phyloP scores from a whole-genome alignment of 805 yeast genomes.

The Candida sonorensis region DNA sequence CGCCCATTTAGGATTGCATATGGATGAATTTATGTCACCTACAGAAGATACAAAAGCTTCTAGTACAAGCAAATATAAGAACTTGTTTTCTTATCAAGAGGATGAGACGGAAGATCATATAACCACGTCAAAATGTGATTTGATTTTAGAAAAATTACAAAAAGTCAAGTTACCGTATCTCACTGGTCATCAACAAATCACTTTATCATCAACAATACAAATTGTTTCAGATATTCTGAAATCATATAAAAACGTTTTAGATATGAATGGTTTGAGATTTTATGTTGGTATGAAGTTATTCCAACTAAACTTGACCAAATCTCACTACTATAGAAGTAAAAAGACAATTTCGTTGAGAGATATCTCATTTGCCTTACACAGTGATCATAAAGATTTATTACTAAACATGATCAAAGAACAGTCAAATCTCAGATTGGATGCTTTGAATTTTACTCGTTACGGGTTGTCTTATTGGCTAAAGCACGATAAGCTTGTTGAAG shows the following conservation, averaged over 20 bases:
- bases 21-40: conserved; percentile 6
- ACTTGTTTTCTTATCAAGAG: conserved; percentile 19
- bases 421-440: conserved; percentile 40
- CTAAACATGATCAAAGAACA: conserved; percentile 40
- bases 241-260: conserved; percentile 37
- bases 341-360: conserved; percentile 66
- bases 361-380: conserved; percentile 80
- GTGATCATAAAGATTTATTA: conserved; percentile 67
- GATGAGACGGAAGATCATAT: conserved; percentile 19
- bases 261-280: conserved; percentile 64
- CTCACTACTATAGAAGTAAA: neutral
- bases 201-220: conserved; percentile 62
- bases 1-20: conserved; percentile 18
- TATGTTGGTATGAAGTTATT: conserved; percentile 65
- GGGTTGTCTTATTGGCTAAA: conserved; percentile 72
- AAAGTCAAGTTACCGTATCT: conserved; percentile 67
- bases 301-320: conserved; percentile 34
- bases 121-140: conserved; percentile 29
- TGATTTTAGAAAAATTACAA: conserved; percentile 53
- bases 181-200: conserved; percentile 88
- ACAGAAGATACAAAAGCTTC: conserved; percentile 2
- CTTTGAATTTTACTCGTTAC: conserved; percentile 53
- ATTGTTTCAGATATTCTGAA: conserved; percentile 52
- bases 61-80: conserved; percentile 6
- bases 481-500: conserved; percentile 35